A percentile compares a stretch with the other conserved stretches of the same genome.
Conservation (phyloP, 208 protist species). For the Leptomonas pyrrhocoris region DNA sequence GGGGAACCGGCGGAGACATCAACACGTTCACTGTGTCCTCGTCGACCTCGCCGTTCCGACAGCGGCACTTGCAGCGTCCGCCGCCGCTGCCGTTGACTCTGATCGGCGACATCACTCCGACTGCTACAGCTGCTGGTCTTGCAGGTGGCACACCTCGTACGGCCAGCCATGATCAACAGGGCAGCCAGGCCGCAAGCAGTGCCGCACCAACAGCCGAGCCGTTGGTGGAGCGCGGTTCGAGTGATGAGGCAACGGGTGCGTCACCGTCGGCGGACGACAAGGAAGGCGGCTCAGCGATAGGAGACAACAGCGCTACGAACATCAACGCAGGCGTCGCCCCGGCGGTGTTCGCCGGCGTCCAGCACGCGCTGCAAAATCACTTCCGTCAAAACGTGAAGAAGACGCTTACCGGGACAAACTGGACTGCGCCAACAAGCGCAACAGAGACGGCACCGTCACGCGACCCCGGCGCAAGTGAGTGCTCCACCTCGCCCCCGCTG, state of each 20-base stretch:
- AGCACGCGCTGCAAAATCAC: slow-evolving; percentile 31
- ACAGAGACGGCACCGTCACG: slow-evolving; percentile 9
- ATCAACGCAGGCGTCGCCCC: slow-evolving; percentile 9
- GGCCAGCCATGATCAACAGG: background rate
- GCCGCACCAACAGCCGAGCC: background rate
- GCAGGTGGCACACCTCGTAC: background rate
- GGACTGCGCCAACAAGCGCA: slow-evolving; percentile 2
- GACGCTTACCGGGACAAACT: slow-evolving; percentile 14
- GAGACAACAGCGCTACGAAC: background rate
- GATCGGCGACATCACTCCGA: background rate
- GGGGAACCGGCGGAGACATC: background rate
- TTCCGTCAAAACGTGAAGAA: slow-evolving; percentile 32
- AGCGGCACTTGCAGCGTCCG: slow-evolving; percentile 16
- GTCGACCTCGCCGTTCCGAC: background rate
- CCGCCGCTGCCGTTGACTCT: slow-evolving; percentile 19
- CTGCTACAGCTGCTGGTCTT: background rate
- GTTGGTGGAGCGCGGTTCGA: background rate
- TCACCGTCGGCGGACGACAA: background rate
- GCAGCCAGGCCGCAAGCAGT: background rate
- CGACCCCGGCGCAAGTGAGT: slow-evolving; percentile 2
- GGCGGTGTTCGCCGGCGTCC: slow-evolving; percentile 28
- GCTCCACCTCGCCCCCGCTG: background rate
- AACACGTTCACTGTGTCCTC: slow-evolving; percentile 6
- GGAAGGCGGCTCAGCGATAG: background rate
- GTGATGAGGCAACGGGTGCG: background rate